Base-by-base conservation (phyloP, 2,329 filamentous ascomycete species). In the Fusarium algeriense region DNA sequence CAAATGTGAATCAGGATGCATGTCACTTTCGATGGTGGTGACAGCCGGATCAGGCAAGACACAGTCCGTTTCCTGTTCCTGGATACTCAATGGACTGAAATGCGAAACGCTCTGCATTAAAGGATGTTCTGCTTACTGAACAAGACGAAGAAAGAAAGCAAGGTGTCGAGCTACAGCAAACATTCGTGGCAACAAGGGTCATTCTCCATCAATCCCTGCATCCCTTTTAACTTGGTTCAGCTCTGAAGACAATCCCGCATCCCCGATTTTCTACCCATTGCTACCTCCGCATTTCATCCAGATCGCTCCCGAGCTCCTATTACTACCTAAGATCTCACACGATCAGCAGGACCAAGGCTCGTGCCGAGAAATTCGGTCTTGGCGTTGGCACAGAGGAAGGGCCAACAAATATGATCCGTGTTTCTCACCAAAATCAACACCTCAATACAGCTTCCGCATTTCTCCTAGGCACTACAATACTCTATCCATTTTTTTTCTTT, bases 371-470 rank as follows among this genome's bases (percentile, higher is more conserved):
- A n/a, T 23, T 45, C 7, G 3, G 4, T 37, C 40, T 56, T 46
- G 45, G 67, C 46, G 28, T 20, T 46, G 37, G 23, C 17, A 30
- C 30, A 37, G 30, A 44, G 14, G 19, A 37, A 28, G 20, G 6
- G 5, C 28, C 59, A 67, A 43, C 45, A 62, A 19, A 43, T 14
- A 41, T 32, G 34, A 30, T 15, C 8, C 26, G 6, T 12, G 2
- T 34, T 20, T 17, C n/a, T 44, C 35, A 38, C 23, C 48, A 9
- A 15, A 40, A 19, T 53, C 28, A 23, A 20, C 30, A 20, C 28
- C 30, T 28, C 41, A 40, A 30, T 64, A 38, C 60, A 30, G 30
- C 62, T 70, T 70, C 58, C 67, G 67, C 58, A 68, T 64, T 43
- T 64, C 53, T 66, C 14, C 7, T 34, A 13, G 12, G 5, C 12